Conservation (phyloP, 441 rosid genomes). For the Macaranga tanarius region DNA sequence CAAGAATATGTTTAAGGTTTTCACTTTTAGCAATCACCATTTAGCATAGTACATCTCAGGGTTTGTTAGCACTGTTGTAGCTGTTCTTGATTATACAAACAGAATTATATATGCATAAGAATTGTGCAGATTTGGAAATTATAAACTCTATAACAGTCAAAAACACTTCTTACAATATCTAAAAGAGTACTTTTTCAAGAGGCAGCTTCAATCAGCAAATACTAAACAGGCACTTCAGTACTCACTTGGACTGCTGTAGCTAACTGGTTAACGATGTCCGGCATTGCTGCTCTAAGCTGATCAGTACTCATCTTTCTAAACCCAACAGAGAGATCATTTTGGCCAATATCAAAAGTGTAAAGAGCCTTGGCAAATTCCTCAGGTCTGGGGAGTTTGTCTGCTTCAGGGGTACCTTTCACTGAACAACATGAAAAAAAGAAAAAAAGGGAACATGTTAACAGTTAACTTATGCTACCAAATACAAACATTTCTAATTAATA, state of each 20-base stretch:
- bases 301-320: slow-evolving; percentile 62
- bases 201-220: not conserved
- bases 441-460: not conserved
- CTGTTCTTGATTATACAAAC: not conserved
- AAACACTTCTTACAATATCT: not conserved
- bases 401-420: slow-evolving; percentile 50
- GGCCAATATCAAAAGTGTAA: slow-evolving; percentile 90
- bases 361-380: slow-evolving; percentile 78
- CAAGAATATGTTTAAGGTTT: not conserved
- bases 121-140: not conserved
- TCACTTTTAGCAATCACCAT: not conserved
- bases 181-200: too few species aligned
- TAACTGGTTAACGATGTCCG: slow-evolving; percentile 64
- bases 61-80: not conserved
- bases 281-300: slow-evolving; percentile 69
- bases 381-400: slow-evolving; percentile 64
- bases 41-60: not conserved
- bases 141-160: too few species aligned
- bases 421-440: slow-evolving; percentile 10
- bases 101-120: too few species aligned
- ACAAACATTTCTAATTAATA: not conserved
- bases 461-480: not conserved
- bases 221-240: not conserved
- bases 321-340: slow-evolving; percentile 87
- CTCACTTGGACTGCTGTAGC: slow-evolving; percentile 78